Conservation (phyloP, 2,329 filamentous ascomycete genomes). For the Aspergillus neoniger region DNA sequence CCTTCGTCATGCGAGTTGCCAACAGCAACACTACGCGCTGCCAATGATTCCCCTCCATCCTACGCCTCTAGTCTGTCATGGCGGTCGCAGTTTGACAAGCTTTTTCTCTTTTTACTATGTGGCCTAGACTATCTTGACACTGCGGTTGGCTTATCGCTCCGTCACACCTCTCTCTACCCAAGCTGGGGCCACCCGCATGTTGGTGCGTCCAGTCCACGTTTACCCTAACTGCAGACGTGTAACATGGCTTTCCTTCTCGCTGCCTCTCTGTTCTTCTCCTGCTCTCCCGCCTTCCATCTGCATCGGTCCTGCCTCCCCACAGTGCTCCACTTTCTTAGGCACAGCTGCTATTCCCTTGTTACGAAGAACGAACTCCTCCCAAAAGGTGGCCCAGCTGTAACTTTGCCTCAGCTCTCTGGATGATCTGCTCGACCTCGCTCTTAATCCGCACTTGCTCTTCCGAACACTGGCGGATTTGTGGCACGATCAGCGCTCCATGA, state of each 20-base stretch:
- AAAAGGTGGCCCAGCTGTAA: slow-evolving; percentile 1
- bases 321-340: background rate
- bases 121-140: background rate
- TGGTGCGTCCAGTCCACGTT: background rate
- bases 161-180: background rate
- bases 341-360: background rate
- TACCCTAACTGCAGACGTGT: background rate
- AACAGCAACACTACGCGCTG: slow-evolving; percentile 2
- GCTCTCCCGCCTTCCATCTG: background rate
- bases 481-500: slow-evolving; percentile 9
- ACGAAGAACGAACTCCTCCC: background rate
- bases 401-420: slow-evolving; percentile 1
- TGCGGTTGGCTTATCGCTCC: background rate
- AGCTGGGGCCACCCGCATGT: background rate
- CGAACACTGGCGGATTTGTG: background rate
- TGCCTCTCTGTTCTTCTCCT: background rate
- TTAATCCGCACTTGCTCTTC: slow-evolving; percentile 4
- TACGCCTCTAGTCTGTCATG: background rate
- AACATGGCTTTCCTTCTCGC: background rate
- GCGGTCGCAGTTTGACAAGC: background rate
- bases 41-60: background rate
- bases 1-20: slow-evolving; percentile 1
- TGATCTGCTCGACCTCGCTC: background rate
- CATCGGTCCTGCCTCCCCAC: too few species aligned
- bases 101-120: background rate